Conservation (phyloP, 139 green algal species). For the Volvox africanus region DNA sequence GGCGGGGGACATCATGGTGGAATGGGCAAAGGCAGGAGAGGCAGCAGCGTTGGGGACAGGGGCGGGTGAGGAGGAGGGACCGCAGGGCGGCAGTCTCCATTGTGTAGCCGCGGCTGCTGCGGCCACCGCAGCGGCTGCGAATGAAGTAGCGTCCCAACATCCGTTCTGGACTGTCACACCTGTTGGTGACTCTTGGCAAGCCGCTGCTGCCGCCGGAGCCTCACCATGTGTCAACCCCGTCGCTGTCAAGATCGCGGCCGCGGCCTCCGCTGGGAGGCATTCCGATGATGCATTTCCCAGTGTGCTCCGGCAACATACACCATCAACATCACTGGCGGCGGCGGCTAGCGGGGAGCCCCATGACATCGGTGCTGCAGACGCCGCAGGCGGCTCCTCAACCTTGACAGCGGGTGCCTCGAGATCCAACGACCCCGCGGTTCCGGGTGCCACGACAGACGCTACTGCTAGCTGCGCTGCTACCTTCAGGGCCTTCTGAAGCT, state of each 20-base stretch:
- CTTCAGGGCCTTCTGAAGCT: conserved; percentile 3
- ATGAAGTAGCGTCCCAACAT: background rate
- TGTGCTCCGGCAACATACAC: no score
- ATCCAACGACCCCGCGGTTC: background rate
- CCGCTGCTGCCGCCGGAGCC: background rate
- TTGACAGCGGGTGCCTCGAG: background rate
- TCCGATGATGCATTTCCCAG: background rate
- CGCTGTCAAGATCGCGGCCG: background rate
- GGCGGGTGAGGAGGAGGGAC: no score
- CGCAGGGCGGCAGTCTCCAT: no score
- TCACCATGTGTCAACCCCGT: background rate
- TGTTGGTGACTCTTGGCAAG: background rate
- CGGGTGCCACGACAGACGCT: background rate
- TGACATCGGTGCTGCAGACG: background rate
- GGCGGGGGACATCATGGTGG: background rate
- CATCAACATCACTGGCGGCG: background rate
- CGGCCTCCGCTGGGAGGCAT: background rate
- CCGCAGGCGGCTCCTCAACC: background rate
- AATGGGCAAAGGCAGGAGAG: no score
- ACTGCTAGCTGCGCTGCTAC: conserved; percentile 3
- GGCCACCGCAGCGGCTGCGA: background rate
- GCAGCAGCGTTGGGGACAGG: no score
- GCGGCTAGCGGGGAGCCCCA: background rate
- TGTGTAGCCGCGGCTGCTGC: no score
- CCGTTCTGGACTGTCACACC: background rate